These are phyloP conservation scores for Cinnamomum micranthum DNA, from an alignment of 164 flowering plant genomes.

Conservation along the genomic window DNA sequence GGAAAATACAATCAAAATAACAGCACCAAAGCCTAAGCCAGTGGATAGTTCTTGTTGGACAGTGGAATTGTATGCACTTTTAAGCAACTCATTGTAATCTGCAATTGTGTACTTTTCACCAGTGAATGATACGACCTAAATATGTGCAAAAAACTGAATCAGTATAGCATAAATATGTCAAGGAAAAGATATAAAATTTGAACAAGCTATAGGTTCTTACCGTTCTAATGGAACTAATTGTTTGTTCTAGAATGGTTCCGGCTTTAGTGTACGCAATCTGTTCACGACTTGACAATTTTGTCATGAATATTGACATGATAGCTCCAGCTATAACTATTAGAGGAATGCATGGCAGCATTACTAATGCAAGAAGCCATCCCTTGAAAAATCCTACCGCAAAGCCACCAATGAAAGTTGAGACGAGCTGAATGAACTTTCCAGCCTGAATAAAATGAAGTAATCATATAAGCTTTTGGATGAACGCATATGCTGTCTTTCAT, in stretches of 20 bases:
- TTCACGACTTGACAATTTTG: conserved; percentile 26
- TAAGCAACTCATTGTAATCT: conserved; percentile 46
- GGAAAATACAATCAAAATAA: conserved; percentile 37
- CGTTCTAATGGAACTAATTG: conserved; percentile 33
- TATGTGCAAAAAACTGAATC: conserved; percentile 39
- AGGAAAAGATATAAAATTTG: background rate
- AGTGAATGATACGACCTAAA: conserved; percentile 77
- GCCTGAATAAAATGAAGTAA: conserved; percentile 13
- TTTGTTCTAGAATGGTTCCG: conserved; percentile 32
- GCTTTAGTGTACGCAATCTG: conserved; percentile 35
- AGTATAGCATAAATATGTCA: background rate
- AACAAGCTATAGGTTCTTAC: conserved; percentile 12
- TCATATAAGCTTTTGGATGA: too few relatives aligned
- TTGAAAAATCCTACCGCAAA: conserved; percentile 15
- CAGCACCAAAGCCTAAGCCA: conserved; percentile 65
- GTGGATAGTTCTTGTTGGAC: conserved; percentile 56
- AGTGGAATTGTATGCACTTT: conserved; percentile 51
- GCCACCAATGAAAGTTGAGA: conserved; percentile 20
- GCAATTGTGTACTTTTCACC: conserved; percentile 67
- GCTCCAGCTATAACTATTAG: conserved; percentile 18
- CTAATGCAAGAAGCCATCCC: conserved; percentile 25
- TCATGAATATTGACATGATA: conserved; percentile 18
- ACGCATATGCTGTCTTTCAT: too few relatives aligned
- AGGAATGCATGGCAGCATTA: conserved; percentile 23
- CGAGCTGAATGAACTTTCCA: conserved; percentile 27